These are phyloP conservation scores for Haplosporangium sp. DNA, from an alignment of 371 early-diverging fungal species.

Conservation along the genomic window DNA sequence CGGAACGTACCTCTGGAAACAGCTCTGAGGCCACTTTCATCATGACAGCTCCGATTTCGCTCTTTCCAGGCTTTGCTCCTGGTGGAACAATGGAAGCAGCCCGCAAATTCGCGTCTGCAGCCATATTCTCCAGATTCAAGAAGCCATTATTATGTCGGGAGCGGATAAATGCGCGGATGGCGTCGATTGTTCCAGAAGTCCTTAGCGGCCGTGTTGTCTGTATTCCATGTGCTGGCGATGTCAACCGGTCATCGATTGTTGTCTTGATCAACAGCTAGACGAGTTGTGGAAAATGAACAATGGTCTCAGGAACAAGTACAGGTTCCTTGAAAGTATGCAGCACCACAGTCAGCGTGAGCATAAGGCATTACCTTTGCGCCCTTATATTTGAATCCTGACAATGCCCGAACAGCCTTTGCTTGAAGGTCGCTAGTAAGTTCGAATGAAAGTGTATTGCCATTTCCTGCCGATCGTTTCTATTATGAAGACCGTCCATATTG, in stretches of 20 bases:
- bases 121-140: constrained; percentile 34
- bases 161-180: constrained; percentile 24
- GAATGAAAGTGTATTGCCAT: constrained; percentile 14
- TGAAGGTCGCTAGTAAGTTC: constrained; percentile 9
- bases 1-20: constrained; percentile 21
- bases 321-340: background rate
- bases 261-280: constrained; percentile 25
- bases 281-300: too few relatives aligned
- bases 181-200: constrained; percentile 18
- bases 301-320: too few relatives aligned
- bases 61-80: constrained; percentile 2
- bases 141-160: constrained; percentile 27
- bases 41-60: constrained; percentile 27
- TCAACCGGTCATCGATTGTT: constrained; percentile 11
- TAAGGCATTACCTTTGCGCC: constrained; percentile 4
- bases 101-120: constrained; percentile 18
- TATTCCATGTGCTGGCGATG: background rate
- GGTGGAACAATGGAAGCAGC: constrained; percentile 25
- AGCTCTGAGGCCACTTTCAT: constrained; percentile 33
- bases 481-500: background rate
- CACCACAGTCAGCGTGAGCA: background rate
- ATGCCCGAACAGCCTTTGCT: constrained; percentile 10
- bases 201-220: background rate
- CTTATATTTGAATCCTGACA: constrained; percentile 15
- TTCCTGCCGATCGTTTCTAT: constrained; percentile 20